These are phyloP conservation scores for Cryphonectria naterciae DNA, from an alignment of 2,329 filamentous ascomycete species.

Conservation along the genomic window DNA sequence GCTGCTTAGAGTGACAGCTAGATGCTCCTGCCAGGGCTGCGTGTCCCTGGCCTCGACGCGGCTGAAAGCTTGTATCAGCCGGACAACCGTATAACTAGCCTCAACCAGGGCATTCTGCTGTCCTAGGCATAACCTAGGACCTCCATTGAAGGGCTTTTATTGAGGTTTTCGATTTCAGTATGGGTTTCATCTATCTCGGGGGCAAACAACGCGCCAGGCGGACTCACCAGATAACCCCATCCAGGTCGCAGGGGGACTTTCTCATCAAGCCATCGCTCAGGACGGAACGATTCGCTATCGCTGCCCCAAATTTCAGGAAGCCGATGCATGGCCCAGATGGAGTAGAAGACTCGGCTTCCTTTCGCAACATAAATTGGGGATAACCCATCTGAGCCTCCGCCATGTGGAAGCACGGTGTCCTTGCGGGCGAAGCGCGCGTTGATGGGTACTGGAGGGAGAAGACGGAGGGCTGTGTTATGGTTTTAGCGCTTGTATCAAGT, in stretches of 20 bases:
- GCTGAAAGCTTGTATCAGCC: constrained; percentile 7
- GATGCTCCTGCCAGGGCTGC: constrained; percentile 1
- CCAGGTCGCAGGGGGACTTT: background rate
- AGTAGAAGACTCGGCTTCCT: constrained; percentile 38
- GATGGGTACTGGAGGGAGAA: constrained; percentile 41
- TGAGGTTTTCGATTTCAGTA: too few relatives aligned
- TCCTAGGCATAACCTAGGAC: constrained; percentile 42
- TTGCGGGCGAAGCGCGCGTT: constrained; percentile 38
- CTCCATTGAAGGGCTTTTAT: constrained; percentile 40
- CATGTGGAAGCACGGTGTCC: constrained; percentile 41
- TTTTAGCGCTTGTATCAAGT: too few relatives aligned
- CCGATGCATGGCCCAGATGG: constrained; percentile 39
- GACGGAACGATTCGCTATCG: constrained; percentile 42
- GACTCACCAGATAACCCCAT: constrained; percentile 38
- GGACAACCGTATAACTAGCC: background rate
- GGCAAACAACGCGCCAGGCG: too few relatives aligned
- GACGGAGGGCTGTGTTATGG: constrained; percentile 33
- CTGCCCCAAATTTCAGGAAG: constrained; percentile 42
- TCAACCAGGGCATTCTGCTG: constrained; percentile 16
- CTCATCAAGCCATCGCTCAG: constrained; percentile 44
- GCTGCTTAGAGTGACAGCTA: constrained; percentile 9
- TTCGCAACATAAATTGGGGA: constrained; percentile 38
- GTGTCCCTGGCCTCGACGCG: background rate
- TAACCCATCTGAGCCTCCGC: constrained; percentile 41
- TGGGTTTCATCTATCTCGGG: too few relatives aligned